Percentiles rank a stretch among this genome's conserved stretches.
Evolutionary conservation across 257 asterid genomes (phyloP).

Genomic region (Forsythia suspensa): DNA sequence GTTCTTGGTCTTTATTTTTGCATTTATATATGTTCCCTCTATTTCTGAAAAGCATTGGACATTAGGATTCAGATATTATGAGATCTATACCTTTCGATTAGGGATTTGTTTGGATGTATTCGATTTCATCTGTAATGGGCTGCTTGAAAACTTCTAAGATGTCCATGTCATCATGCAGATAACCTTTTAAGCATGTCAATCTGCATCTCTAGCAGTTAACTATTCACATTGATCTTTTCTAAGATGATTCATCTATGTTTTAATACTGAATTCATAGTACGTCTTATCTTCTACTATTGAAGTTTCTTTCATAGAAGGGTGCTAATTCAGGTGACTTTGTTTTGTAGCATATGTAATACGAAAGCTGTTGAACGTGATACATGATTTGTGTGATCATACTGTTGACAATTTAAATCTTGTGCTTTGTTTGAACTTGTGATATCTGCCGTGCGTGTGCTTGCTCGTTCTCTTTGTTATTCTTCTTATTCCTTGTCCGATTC

Average conservation of each 20-base stretch:
- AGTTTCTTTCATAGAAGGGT: not conserved
- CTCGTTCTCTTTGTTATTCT: not conserved
- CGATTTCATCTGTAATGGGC: slow-evolving; percentile 8
- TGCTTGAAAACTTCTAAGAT: not conserved
- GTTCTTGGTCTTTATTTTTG: not conserved
- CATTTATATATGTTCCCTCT: not conserved
- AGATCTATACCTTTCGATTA: not conserved
- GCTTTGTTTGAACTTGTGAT: slow-evolving; percentile 2
- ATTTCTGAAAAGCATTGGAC: not conserved
- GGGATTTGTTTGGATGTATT: not conserved
- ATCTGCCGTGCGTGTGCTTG: not conserved
- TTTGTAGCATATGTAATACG: not conserved
- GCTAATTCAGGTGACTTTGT: not conserved
- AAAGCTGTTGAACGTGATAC: not conserved
- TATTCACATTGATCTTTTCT: not conserved
- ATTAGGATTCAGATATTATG: not conserved
- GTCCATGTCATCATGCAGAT: not conserved
- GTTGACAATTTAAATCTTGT: not conserved
- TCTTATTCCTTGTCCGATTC: not conserved
- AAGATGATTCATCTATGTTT: not conserved
- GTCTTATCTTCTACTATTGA: not conserved
- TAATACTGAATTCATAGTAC: not conserved
- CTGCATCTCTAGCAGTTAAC: not conserved
- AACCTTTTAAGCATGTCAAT: not conserved
- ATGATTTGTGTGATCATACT: not conserved